phyloP scores from a whole-genome alignment of 345 rosid genomes.

The Citrus australasica region DNA sequence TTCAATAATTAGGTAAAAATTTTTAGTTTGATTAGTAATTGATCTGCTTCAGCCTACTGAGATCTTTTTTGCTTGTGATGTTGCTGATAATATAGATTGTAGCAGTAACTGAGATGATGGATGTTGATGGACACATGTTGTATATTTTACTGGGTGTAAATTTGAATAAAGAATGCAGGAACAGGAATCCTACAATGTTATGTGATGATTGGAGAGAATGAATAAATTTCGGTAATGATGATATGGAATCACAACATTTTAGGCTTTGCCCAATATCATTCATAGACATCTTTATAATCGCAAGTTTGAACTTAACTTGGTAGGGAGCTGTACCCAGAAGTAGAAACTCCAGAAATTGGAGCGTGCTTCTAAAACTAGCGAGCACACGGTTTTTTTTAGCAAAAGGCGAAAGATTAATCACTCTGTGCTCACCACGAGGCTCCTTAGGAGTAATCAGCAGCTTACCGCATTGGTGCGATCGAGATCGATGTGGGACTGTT shows the following conservation, averaged over 20 bases:
- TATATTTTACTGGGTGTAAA: too few species aligned
- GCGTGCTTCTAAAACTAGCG: not conserved
- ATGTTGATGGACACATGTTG: not conserved
- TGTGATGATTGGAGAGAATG: too few species aligned
- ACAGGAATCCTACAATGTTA: too few species aligned
- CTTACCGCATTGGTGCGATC: too few species aligned
- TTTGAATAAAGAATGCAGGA: too few species aligned
- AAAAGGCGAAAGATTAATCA: slow-evolving; percentile 60
- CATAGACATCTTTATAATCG: not conserved
- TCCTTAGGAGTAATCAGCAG: too few species aligned
- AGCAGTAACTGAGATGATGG: not conserved
- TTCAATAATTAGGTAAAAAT: slow-evolving; percentile 2
- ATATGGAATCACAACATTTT: too few species aligned
- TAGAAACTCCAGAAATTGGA: not conserved
- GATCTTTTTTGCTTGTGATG: not conserved
- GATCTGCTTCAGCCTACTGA: not conserved
- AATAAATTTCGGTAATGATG: too few species aligned
- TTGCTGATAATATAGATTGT: not conserved
- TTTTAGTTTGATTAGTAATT: slow-evolving; percentile 1
- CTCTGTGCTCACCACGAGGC: too few species aligned
- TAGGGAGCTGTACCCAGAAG: too few species aligned
- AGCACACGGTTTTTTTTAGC: slow-evolving; percentile 53
- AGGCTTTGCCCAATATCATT: too few species aligned
- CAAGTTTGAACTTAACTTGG: not conserved
- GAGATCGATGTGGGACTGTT: too few species aligned